Evolutionary conservation across 1,284 basidiomycete genomes (phyloP), one percentile per base, ranked within the genome.

Genomic region (Heterobasidion irregulare): DNA sequence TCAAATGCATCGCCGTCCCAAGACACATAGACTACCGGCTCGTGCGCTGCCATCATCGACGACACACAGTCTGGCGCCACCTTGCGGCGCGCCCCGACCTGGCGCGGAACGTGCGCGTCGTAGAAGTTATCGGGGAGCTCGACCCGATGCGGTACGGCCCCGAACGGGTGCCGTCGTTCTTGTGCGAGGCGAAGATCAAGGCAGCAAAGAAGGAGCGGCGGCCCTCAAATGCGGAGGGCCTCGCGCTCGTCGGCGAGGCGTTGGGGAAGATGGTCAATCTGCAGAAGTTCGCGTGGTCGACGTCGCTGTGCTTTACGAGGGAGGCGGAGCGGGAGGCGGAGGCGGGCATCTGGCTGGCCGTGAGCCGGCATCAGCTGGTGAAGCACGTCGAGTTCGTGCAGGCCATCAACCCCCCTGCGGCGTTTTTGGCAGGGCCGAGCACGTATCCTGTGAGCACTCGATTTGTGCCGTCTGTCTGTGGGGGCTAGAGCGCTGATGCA

Each of bases 21-120:
- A 47, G 47, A 15, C 59, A 60, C n/a, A 34, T 45, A 16, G 57
- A 58, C 8, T 58, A 60, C 48, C 59, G 59, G 26, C 26, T 50
- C 18, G 41, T 60, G 34, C 54, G 51, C 16, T 43, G 54, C 16
- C 50, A 56, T 15, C 13, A 53, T 9, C 36, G 19, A 18, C 54
- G 46, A n/a, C 32, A 47, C 2, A 16, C 18, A 5, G 49, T 54
- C 4, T 60, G 59, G 59, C 32, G 7, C 8, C 45, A 52, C 47
- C 48, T 60, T 36, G 45, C 47, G n/a, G 34, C 33, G 5, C 57
- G 55, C 34, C 53, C 53, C 12, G 45, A 56, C 50, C 55, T 52
- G 19, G 51, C 57, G 6, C 34, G 36, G 6, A 47, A 48, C 9
- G 47, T 58, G 13, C 57, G 57, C 13, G 51, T 46, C n/a, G 50